Evolutionary conservation across 176 grass and related monocot species (phyloP).

Genomic region (bread wheat (Triticum aestivum)): DNA sequence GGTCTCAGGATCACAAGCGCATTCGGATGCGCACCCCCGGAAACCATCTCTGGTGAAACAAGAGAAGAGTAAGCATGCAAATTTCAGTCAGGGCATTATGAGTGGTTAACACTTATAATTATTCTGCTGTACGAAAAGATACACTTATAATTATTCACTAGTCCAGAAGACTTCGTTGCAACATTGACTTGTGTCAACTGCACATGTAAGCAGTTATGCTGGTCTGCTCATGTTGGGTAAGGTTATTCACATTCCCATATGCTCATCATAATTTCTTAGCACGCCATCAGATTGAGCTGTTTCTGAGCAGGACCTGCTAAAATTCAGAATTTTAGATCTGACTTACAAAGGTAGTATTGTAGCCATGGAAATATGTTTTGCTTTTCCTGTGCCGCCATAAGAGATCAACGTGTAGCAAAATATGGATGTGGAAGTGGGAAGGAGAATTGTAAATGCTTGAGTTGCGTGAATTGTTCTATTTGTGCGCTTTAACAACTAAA

Average conservation of each 20-base stretch:
- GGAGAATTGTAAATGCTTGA: background rate
- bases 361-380: background rate
- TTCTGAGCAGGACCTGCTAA: background rate
- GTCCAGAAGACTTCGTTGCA: too few species aligned
- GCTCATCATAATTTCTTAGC: slow-evolving; percentile 12
- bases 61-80: too few species aligned
- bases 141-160: too few species aligned
- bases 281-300: slow-evolving; percentile 9
- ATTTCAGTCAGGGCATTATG: too few species aligned
- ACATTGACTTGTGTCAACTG: too few species aligned
- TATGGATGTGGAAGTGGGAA: background rate
- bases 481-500: background rate
- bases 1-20: too few species aligned
- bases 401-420: background rate
- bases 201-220: too few species aligned
- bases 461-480: background rate
- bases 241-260: background rate
- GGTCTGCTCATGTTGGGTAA: too few species aligned
- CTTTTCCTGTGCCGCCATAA: background rate
- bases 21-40: too few species aligned
- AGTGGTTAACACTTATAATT: too few species aligned
- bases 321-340: background rate
- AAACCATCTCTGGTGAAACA: too few species aligned
- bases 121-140: too few species aligned
- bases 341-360: background rate